Conservation (phyloP, 1,139 yeast species). For the Groenewaldozyma auringiensis region DNA sequence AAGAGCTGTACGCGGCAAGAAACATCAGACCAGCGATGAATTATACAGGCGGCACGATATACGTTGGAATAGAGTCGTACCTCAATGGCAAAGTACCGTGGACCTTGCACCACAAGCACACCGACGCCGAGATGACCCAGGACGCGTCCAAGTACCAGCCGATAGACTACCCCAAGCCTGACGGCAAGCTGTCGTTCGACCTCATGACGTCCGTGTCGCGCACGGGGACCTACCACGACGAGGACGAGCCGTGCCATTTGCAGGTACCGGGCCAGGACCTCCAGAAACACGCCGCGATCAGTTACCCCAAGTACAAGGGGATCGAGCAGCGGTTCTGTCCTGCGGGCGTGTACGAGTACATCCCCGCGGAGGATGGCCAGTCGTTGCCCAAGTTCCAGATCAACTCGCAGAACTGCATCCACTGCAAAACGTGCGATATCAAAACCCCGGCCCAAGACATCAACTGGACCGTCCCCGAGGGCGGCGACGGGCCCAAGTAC, state of each 20-base stretch:
- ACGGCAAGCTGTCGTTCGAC: constrained; percentile 82
- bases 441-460: constrained; percentile 94
- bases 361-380: constrained; percentile 51
- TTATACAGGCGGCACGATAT: constrained; percentile 66
- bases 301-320: constrained; percentile 75
- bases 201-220: constrained; percentile 85
- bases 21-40: constrained; percentile 88
- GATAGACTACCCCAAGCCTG: constrained; percentile 90
- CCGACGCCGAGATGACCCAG: constrained; percentile 67
- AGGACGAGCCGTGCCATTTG: constrained; percentile 85
- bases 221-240: constrained; percentile 94
- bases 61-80: constrained; percentile 79
- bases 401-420: constrained; percentile 93
- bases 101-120: constrained; percentile 64
- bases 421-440: constrained; percentile 96
- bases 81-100: constrained; percentile 78
- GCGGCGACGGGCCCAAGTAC: constrained; percentile 97
- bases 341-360: constrained; percentile 94
- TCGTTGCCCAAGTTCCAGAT: constrained; percentile 79
- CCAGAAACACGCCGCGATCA: constrained; percentile 53
- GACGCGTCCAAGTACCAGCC: constrained; percentile 58
- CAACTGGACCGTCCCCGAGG: constrained; percentile 93
- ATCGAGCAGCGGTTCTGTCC: constrained; percentile 92
- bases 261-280: constrained; percentile 65
- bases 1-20: constrained; percentile 75